Percentiles rank a stretch among this genome's conserved stretches.
Conservation (phyloP, 345 rosid species). For the Theobroma cacao region DNA sequence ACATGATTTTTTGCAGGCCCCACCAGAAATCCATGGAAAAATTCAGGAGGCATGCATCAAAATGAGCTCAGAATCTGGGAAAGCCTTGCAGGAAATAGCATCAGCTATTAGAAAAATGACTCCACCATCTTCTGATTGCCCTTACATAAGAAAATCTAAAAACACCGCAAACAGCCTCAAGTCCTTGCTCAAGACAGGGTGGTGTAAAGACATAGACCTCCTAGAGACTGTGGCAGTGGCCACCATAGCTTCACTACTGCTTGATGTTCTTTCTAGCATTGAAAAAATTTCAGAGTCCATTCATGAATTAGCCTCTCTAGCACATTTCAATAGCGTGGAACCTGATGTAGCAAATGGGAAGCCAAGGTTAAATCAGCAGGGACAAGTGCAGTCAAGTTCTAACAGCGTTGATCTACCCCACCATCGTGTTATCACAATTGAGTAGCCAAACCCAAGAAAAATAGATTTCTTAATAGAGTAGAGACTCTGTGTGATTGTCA, state of each 20-base stretch:
- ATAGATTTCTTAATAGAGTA: neutral
- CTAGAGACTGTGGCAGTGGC: conserved; percentile 37
- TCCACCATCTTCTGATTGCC: conserved; percentile 30
- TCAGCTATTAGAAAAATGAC: conserved; percentile 44
- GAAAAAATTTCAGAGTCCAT: conserved; percentile 52
- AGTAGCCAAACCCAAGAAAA: neutral
- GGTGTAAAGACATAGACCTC: conserved; percentile 42
- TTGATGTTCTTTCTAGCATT: conserved; percentile 44
- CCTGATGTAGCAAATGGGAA: conserved; percentile 6
- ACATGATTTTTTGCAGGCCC: conserved; percentile 30
- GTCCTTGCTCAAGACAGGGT: conserved; percentile 39
- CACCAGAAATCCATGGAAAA: conserved; percentile 32
- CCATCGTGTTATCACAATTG: neutral
- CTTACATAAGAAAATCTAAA: conserved; percentile 43
- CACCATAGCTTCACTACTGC: conserved; percentile 51
- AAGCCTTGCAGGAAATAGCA: conserved; percentile 56
- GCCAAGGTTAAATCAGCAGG: neutral
- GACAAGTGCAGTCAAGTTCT: neutral
- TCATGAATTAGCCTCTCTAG: conserved; percentile 49
- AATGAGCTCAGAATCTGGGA: conserved; percentile 49
- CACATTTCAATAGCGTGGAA: conserved; percentile 38
- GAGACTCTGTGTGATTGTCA: neutral
- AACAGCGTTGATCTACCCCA: neutral
- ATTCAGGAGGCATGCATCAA: conserved; percentile 42
- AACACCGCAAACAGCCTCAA: conserved; percentile 36